These are phyloP conservation scores for Fomitopsis serialis DNA, from an alignment of 768 basidiomycete species.

Conservation along the genomic window DNA sequence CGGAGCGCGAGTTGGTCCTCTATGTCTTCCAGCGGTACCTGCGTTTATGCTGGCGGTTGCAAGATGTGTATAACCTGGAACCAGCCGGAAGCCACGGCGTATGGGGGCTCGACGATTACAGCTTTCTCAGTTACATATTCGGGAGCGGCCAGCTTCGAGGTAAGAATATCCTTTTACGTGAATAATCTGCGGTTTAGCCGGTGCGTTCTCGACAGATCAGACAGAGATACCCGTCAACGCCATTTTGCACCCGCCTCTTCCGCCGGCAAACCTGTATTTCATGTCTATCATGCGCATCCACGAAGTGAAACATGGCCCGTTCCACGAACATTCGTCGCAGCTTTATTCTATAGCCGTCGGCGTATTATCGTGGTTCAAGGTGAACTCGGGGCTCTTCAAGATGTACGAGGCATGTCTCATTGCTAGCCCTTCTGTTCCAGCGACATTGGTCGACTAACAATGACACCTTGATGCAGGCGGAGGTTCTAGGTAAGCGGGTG, in stretches of 20 bases:
- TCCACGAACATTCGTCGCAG: conserved; percentile 90
- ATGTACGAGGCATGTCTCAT: conserved; percentile 77
- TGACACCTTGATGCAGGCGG: conserved; percentile 45
- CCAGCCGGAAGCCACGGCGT: conserved; percentile 98
- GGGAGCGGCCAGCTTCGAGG: conserved; percentile 88
- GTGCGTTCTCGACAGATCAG: no score
- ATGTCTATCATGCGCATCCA: conserved; percentile 73
- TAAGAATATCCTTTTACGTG: conserved; percentile 19
- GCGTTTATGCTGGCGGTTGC: conserved; percentile 76
- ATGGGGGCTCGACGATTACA: conserved; percentile 94
- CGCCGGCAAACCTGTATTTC: conserved; percentile 74
- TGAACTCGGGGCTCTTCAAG: conserved; percentile 85
- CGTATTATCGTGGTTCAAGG: conserved; percentile 90
- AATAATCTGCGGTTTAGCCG: no score
- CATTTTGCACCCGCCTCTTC: conserved; percentile 52
- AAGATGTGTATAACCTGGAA: conserved; percentile 86
- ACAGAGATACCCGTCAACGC: conserved; percentile 57
- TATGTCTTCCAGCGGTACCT: conserved; percentile 75
- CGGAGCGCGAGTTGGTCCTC: conserved; percentile 59
- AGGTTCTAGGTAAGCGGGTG: conserved; percentile 91
- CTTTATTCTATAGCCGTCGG: conserved; percentile 80
- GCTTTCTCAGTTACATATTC: conserved; percentile 85
- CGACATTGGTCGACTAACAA: not conserved
- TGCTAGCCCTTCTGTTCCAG: not conserved
- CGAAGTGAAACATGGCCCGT: conserved; percentile 80